Evolutionary conservation across 768 basidiomycete genomes (phyloP).

Genomic region (Chalciporus pseudorubinellus): DNA sequence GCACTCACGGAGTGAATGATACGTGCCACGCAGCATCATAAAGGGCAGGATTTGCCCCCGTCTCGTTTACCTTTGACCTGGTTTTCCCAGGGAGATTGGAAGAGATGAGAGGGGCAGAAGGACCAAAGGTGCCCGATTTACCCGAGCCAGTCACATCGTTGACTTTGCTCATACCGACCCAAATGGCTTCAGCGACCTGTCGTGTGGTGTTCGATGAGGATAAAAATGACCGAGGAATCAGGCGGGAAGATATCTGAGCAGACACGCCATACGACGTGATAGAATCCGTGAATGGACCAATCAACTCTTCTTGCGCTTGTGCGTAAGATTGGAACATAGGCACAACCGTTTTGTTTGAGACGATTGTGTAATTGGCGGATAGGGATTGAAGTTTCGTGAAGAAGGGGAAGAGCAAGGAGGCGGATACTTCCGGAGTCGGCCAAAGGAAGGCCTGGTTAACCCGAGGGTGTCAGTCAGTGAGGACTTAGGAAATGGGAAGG

Average conservation of each 20-base stretch:
- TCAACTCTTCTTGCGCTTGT: not conserved
- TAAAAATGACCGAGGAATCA: conserved; percentile 14
- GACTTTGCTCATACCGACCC: conserved; percentile 6
- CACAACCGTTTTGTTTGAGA: conserved; percentile 10
- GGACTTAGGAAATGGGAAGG: not conserved
- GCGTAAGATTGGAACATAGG: conserved; percentile 13
- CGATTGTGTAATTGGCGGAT: conserved; percentile 12
- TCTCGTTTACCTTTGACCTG: conserved; percentile 9
- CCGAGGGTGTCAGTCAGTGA: too few relatives aligned
- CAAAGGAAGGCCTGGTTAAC: conserved; percentile 6
- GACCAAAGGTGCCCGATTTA: too few relatives aligned
- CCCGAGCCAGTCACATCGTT: too few relatives aligned
- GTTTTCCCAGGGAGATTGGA: conserved; percentile 13
- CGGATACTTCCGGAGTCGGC: conserved; percentile 4
- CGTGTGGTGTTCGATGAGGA: not conserved
- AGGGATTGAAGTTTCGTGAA: conserved; percentile 12
- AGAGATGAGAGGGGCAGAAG: not conserved
- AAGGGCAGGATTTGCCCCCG: conserved; percentile 18
- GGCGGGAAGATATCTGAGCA: conserved; percentile 8
- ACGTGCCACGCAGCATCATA: conserved; percentile 3
- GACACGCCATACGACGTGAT: too few relatives aligned
- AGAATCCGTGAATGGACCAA: conserved; percentile 6
- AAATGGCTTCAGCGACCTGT: conserved; percentile 16
- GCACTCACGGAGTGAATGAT: too few relatives aligned
- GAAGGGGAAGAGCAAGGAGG: conserved; percentile 11